These are phyloP conservation scores for maize (Zea mays) DNA, from an alignment of 176 grass and related monocot genomes.

Conservation along the genomic window Zm-B73-REFERENCE-NAM-5.0 NC_050103.1:176950001-176950500, in stretches of 20 bases:
- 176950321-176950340: conserved; percentile 97
- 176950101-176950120: conserved; percentile 69
- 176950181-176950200: conserved; percentile 66
- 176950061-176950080: conserved; percentile 95
- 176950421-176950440: conserved; percentile 91
- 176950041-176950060: conserved; percentile 95
- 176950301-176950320: conserved; percentile 87
- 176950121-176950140: conserved; percentile 66
- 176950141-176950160: conserved; percentile 55
- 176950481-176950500: not conserved
- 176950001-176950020: conserved; percentile 89
- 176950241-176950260: conserved; percentile 64
- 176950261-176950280: conserved; percentile 69
- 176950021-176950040: conserved; percentile 92
- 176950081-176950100: conserved; percentile 89
- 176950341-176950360: conserved; percentile 90
- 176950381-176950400: conserved; percentile 74
- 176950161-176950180: conserved; percentile 48
- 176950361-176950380: conserved; percentile 68
- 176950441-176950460: conserved; percentile 79
- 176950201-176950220: conserved; percentile 98
- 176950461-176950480: not conserved
- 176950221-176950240: conserved; percentile 97
- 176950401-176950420: conserved; percentile 73
- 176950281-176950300: conserved; percentile 66